Percentiles rank a stretch among this genome's conserved stretches.
phyloP scores from a whole-genome alignment of 1,284 basidiomycete genomes.

The Ustilago hordei region DNA sequence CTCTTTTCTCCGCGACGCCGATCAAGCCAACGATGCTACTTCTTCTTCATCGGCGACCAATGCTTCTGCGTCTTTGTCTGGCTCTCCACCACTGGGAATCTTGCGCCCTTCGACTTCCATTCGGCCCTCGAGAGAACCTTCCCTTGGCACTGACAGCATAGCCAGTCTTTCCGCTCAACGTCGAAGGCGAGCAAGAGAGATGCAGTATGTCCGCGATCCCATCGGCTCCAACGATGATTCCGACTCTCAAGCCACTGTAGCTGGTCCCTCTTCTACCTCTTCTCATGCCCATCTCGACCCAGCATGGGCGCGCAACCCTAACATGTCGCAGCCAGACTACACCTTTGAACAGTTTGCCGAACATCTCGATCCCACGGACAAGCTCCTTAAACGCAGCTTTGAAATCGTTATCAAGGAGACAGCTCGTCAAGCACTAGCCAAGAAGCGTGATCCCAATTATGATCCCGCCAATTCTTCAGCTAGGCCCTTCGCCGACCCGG shows the following conservation, averaged over 20 bases:
- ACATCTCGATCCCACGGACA: slow-evolving; percentile 49
- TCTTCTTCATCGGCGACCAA: neutral
- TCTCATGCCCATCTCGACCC: slow-evolving; percentile 27
- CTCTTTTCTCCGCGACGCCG: slow-evolving; percentile 44
- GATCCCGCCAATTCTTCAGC: slow-evolving; percentile 13
- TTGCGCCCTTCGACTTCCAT: slow-evolving; percentile 6
- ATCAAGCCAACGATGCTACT: slow-evolving; percentile 11
- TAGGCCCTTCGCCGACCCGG: slow-evolving; percentile 16
- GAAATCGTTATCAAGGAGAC: slow-evolving; percentile 57
- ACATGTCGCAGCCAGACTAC: slow-evolving; percentile 41
- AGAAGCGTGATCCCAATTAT: slow-evolving; percentile 21
- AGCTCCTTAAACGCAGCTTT: slow-evolving; percentile 43
- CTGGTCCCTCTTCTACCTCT: slow-evolving; percentile 8
- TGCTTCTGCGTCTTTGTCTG: slow-evolving; percentile 8
- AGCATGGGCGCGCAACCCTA: slow-evolving; percentile 16
- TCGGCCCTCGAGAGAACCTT: slow-evolving; percentile 24
- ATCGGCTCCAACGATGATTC: slow-evolving; percentile 42
- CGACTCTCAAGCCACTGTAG: slow-evolving; percentile 20
- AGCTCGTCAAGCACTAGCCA: slow-evolving; percentile 44
- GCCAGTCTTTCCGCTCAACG: slow-evolving; percentile 41
- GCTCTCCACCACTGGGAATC: slow-evolving; percentile 8
- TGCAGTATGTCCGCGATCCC: slow-evolving; percentile 43
- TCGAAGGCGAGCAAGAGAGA: slow-evolving; percentile 30
- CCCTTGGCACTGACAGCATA: slow-evolving; percentile 39
- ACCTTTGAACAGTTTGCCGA: slow-evolving; percentile 55